phyloP scores from a whole-genome alignment of 139 green algal species.

The Monoraphidium neglectum region DNA sequence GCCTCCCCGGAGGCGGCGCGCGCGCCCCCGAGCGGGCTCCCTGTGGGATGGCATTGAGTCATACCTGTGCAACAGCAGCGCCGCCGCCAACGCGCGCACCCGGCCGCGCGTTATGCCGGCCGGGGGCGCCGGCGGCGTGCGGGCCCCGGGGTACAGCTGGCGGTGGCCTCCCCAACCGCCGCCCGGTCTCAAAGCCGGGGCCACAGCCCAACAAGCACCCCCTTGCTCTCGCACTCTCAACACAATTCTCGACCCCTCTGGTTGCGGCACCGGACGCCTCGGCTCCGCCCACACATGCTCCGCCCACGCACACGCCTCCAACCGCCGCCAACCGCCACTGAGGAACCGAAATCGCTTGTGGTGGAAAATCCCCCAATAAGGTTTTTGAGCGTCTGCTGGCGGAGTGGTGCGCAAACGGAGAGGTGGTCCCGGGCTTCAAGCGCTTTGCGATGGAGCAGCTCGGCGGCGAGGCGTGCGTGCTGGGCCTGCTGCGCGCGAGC shows the following conservation, averaged over 20 bases:
- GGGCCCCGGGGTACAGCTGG: not conserved
- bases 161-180: not conserved
- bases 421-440: slow-evolving; percentile 52
- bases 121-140: not conserved
- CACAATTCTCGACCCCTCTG: too few species aligned
- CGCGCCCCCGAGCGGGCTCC: not conserved
- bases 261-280: too few species aligned
- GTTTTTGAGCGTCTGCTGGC: slow-evolving; percentile 48
- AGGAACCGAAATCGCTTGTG: not conserved
- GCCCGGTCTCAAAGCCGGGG: not conserved
- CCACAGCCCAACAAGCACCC: not conserved
- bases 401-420: slow-evolving; percentile 50
- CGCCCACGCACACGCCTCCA: not conserved
- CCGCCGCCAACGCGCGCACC: not conserved
- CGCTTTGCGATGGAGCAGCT: slow-evolving; percentile 61
- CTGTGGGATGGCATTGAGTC: slow-evolving; percentile 25
- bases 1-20: too few species aligned
- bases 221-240: too few species aligned
- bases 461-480: slow-evolving; percentile 59
- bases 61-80: slow-evolving; percentile 33
- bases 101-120: not conserved
- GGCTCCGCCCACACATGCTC: too few species aligned
- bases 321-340: not conserved
- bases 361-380: slow-evolving; percentile 14
- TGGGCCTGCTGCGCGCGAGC: slow-evolving; percentile 39